Evolutionary conservation across 2,329 filamentous ascomycete genomes (phyloP).

Genomic region (Peltaster fructicola): DNA sequence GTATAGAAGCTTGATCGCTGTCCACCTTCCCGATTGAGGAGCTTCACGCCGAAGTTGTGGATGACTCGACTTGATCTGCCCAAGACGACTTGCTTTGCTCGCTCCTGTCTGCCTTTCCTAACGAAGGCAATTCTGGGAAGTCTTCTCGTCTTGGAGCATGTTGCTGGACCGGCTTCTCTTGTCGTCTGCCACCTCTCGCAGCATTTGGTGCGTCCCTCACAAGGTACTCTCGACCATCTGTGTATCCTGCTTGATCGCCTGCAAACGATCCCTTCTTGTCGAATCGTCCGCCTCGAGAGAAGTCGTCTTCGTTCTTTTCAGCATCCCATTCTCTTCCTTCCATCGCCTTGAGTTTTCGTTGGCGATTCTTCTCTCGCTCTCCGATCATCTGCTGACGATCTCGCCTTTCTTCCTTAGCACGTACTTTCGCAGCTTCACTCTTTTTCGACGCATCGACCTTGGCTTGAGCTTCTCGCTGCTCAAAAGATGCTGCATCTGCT

Average conservation of each 20-base stretch:
- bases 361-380: constrained; percentile 43
- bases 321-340: constrained; percentile 45
- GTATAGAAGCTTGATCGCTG: too few species aligned
- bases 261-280: constrained; percentile 13
- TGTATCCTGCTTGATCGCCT: constrained; percentile 16
- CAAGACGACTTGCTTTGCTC: constrained; percentile 15
- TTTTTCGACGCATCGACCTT: constrained; percentile 30
- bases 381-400: constrained; percentile 42
- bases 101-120: constrained; percentile 4
- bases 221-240: constrained; percentile 19
- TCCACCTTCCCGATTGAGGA: background rate
- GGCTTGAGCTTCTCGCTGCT: constrained; percentile 43
- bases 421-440: too few species aligned
- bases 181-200: constrained; percentile 9
- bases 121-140: constrained; percentile 28
- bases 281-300: constrained; percentile 10
- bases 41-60: constrained; percentile 2
- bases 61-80: constrained; percentile 28
- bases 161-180: constrained; percentile 14
- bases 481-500: constrained; percentile 47
- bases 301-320: constrained; percentile 41
- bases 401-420: constrained; percentile 30
- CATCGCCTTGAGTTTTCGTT: constrained; percentile 40
- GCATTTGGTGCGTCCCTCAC: constrained; percentile 11
- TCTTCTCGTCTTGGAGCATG: constrained; percentile 24